Conservation (phyloP, 108 stramenopile species). For the Epipyxis sp. region DNA sequence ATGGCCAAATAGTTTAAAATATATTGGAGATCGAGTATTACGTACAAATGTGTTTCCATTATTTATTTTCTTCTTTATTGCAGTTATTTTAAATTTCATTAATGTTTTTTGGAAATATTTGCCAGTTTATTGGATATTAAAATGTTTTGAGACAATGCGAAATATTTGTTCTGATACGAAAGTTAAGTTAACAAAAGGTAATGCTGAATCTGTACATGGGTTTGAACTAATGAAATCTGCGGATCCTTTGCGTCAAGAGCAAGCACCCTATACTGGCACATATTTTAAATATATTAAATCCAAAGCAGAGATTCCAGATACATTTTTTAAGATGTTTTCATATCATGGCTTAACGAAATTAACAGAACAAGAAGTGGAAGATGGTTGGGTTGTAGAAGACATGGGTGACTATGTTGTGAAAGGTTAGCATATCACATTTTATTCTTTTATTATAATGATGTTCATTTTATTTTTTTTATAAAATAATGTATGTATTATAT, state of each 20-base stretch:
- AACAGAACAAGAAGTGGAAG: neutral
- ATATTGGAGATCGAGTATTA: neutral
- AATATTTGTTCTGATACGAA: too few species aligned
- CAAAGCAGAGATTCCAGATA: neutral
- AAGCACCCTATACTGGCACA: neutral
- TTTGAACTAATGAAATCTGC: neutral
- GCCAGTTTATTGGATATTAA: neutral
- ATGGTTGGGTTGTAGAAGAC: neutral
- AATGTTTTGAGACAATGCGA: neutral
- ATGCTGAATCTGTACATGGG: neutral
- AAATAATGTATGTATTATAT: neutral
- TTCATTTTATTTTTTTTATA: neutral
- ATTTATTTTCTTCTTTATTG: constrained; percentile 2
- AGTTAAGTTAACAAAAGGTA: neutral
- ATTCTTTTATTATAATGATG: too few species aligned
- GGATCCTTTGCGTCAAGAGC: constrained; percentile 10
- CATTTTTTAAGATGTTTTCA: neutral
- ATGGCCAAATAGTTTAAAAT: neutral
- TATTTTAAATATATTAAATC: neutral
- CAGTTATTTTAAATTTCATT: neutral
- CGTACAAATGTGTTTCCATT: neutral
- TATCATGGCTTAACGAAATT: neutral
- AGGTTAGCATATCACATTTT: too few species aligned
- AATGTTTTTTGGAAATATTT: neutral
- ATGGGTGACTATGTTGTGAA: neutral